Evolutionary conservation across 2,329 filamentous ascomycete species (phyloP).

Genomic region (Fusarium redolens): DNA sequence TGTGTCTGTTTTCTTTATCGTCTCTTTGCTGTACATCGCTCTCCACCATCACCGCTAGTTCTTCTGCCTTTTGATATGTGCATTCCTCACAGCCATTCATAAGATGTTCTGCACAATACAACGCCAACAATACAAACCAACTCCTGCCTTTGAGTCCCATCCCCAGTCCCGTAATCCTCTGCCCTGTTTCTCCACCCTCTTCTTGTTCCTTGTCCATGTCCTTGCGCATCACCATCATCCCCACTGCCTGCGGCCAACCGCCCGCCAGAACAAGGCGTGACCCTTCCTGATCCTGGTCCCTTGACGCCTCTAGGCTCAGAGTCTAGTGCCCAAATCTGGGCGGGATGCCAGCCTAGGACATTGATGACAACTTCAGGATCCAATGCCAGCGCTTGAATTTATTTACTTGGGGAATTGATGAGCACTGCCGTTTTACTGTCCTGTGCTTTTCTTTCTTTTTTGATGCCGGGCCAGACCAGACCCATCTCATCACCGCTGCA

Average conservation of each 20-base stretch:
- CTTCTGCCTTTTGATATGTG: not conserved
- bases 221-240: conserved; percentile 26
- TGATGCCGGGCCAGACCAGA: conserved; percentile 1
- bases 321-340: conserved; percentile 7
- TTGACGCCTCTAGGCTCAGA: conserved; percentile 6
- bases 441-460: conserved; percentile 30
- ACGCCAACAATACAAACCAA: not conserved
- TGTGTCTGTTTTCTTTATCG: conserved; percentile 2
- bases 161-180: conserved; percentile 27
- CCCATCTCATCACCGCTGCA: conserved; percentile 36
- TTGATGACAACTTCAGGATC: conserved; percentile 1
- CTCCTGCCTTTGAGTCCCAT: conserved; percentile 12
- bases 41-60: conserved; percentile 26
- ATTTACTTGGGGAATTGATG: conserved; percentile 30
- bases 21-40: conserved; percentile 6
- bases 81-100: conserved; percentile 8
- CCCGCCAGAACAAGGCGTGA: conserved; percentile 36
- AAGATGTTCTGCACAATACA: conserved; percentile 12
- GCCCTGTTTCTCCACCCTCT: conserved; percentile 37
- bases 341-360: not conserved
- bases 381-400: conserved; percentile 40
- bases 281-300: conserved; percentile 26
- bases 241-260: conserved; percentile 33
- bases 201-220: conserved; percentile 14
- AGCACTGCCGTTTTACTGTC: conserved; percentile 34